Percentiles rank a stretch among this genome's conserved stretches.
phyloP scores from a whole-genome alignment of 768 basidiomycete species.

The Asterophora parasitica region DNA sequence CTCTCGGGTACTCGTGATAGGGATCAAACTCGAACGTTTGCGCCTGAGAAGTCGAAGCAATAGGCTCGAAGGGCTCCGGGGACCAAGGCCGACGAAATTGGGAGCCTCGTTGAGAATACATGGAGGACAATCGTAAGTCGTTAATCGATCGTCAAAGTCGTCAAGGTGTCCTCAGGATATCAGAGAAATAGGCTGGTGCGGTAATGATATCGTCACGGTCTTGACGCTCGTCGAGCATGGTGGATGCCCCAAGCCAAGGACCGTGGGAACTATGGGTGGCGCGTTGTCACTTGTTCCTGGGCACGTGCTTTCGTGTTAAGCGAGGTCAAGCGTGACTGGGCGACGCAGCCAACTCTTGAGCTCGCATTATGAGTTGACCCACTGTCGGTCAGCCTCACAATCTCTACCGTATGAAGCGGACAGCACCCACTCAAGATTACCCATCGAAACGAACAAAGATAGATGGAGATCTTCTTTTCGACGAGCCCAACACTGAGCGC shows the following conservation, averaged over 20 bases:
- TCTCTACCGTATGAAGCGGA: slow-evolving; percentile 9
- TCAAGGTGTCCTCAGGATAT: background rate
- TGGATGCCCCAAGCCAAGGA: background rate
- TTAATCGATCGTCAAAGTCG: slow-evolving; percentile 11
- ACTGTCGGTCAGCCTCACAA: background rate
- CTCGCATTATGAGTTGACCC: too few relatives aligned
- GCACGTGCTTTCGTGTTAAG: slow-evolving; percentile 15
- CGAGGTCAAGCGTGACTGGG: too few relatives aligned
- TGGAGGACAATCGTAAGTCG: slow-evolving; percentile 21
- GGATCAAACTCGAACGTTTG: slow-evolving; percentile 17
- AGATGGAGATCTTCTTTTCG: slow-evolving; percentile 12
- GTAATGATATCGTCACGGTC: background rate
- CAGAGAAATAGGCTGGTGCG: too few relatives aligned
- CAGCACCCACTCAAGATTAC: background rate
- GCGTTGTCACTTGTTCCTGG: slow-evolving; percentile 2
- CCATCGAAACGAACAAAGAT: slow-evolving; percentile 9
- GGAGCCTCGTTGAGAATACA: slow-evolving; percentile 47
- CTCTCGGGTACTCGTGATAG: slow-evolving; percentile 16
- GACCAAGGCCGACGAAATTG: slow-evolving; percentile 65
- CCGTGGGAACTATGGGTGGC: slow-evolving; percentile 3
- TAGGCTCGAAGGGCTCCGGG: slow-evolving; percentile 49
- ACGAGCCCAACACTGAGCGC: slow-evolving; percentile 23
- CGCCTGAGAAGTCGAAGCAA: slow-evolving; percentile 25
- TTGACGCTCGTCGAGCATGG: slow-evolving; percentile 1
- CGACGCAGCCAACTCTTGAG: background rate